Evolutionary conservation across 1,284 basidiomycete genomes (phyloP).

Genomic region (Malassezia arunalokei): DNA sequence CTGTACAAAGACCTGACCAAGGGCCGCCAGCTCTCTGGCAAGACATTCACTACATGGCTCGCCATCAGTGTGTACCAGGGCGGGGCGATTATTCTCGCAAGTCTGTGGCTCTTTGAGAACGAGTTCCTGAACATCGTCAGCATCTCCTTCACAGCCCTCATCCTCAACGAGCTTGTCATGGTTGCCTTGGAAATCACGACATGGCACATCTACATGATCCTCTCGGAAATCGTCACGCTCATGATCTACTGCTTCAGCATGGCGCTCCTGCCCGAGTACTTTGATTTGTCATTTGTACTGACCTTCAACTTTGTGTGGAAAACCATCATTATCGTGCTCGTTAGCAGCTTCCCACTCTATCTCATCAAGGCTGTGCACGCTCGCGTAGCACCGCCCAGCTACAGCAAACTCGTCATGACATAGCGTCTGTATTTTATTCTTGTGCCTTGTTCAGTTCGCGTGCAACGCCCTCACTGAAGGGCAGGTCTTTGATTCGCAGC

Average conservation of each 20-base stretch:
- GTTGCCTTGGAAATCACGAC: conserved; percentile 93
- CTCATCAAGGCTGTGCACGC: conserved; percentile 76
- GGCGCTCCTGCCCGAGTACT: conserved; percentile 86
- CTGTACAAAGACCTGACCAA: conserved; percentile 85
- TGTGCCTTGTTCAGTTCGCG: conserved; percentile 13
- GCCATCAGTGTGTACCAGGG: conserved; percentile 98
- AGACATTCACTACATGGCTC: conserved; percentile 96
- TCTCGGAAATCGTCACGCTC: conserved; percentile 79
- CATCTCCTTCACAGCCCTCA: conserved; percentile 90
- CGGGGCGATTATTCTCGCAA: conserved; percentile 96
- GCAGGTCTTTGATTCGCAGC: conserved; percentile 26
- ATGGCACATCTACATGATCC: conserved; percentile 94
- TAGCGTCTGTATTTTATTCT: conserved; percentile 11
- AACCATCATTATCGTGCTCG: conserved; percentile 70
- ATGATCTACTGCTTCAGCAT: conserved; percentile 83
- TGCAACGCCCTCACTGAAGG: conserved; percentile 26
- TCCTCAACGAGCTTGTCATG: conserved; percentile 98
- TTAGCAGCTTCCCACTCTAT: conserved; percentile 77
- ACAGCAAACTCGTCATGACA: conserved; percentile 58
- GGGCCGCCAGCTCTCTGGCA: conserved; percentile 63
- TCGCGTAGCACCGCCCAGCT: conserved; percentile 80
- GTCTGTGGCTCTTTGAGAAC: conserved; percentile 85
- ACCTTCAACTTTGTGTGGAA: conserved; percentile 85
- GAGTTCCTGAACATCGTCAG: conserved; percentile 96
- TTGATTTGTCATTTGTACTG: conserved; percentile 85